phyloP scores from a whole-genome alignment of 768 basidiomycete species.

The Termitomyces titanicus region DNA sequence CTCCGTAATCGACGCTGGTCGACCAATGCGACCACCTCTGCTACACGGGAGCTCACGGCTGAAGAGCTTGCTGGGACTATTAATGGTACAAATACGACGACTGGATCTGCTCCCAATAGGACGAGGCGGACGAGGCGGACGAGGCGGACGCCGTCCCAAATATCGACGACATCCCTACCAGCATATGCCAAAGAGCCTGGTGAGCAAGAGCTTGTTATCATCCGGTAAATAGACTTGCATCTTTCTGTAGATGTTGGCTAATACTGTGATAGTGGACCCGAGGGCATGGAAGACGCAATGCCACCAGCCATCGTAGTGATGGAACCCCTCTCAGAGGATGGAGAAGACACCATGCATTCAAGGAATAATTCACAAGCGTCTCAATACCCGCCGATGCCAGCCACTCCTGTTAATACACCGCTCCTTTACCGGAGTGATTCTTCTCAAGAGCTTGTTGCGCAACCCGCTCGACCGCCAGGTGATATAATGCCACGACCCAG shows the following conservation, averaged over 20 bases:
- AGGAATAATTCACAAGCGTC: constrained; percentile 26
- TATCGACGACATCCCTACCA: constrained; percentile 74
- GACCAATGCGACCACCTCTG: neutral
- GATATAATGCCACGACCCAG: constrained; percentile 22
- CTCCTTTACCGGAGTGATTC: constrained; percentile 33
- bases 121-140: constrained; percentile 33
- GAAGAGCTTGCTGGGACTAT: constrained; percentile 53
- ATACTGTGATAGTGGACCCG: constrained; percentile 36
- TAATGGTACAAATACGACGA: constrained; percentile 22
- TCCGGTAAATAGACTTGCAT: constrained; percentile 27
- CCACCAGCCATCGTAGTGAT: constrained; percentile 34
- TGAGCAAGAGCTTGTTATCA: constrained; percentile 75
- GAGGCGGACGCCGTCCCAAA: constrained; percentile 73
- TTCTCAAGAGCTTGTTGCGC: constrained; percentile 20
- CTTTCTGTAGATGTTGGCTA: neutral
- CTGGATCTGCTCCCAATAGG: constrained; percentile 22
- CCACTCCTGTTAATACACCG: constrained; percentile 38
- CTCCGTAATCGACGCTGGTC: neutral
- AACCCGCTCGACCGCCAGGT: constrained; percentile 15
- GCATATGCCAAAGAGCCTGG: constrained; percentile 84
- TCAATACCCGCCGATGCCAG: constrained; percentile 35
- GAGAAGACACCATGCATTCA: constrained; percentile 27
- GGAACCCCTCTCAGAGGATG: constrained; percentile 34
- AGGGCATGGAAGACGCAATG: constrained; percentile 53
- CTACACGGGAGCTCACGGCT: constrained; percentile 45